Evolutionary conservation across 441 rosid species (phyloP).

Genomic region (Eugenia klotzschiana): DNA sequence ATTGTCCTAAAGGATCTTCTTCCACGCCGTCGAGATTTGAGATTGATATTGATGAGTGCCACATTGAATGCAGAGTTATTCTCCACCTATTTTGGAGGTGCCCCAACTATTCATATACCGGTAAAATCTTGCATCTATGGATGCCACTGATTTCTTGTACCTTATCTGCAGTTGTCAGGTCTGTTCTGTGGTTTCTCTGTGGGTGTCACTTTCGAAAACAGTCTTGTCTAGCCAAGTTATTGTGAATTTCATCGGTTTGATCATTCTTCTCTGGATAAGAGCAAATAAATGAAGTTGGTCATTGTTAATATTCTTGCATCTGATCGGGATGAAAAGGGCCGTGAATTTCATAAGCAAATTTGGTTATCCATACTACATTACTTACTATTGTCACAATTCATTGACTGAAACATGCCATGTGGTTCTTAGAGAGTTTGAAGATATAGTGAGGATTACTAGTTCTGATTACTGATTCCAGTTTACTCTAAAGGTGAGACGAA

Average conservation of each 20-base stretch:
- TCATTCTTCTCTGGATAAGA: neutral
- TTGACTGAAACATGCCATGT: neutral
- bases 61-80: slow-evolving; percentile 93
- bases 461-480: neutral
- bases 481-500: neutral
- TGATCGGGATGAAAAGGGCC: neutral
- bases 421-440: neutral
- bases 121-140: slow-evolving; percentile 26
- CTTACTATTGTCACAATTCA: neutral
- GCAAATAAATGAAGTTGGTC: neutral
- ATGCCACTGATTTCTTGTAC: neutral
- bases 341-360: neutral
- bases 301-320: neutral
- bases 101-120: slow-evolving; percentile 86
- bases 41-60: slow-evolving; percentile 96
- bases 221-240: neutral
- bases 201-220: neutral
- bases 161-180: neutral
- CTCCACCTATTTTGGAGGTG: slow-evolving; percentile 75
- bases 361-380: neutral
- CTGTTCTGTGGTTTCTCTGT: neutral
- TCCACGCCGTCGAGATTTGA: slow-evolving; percentile 84
- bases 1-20: slow-evolving; percentile 95
- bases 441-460: neutral
- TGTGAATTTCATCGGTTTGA: neutral